Base-by-base conservation (phyloP, 768 basidiomycete species). In the Suillus spraguei region DNA sequence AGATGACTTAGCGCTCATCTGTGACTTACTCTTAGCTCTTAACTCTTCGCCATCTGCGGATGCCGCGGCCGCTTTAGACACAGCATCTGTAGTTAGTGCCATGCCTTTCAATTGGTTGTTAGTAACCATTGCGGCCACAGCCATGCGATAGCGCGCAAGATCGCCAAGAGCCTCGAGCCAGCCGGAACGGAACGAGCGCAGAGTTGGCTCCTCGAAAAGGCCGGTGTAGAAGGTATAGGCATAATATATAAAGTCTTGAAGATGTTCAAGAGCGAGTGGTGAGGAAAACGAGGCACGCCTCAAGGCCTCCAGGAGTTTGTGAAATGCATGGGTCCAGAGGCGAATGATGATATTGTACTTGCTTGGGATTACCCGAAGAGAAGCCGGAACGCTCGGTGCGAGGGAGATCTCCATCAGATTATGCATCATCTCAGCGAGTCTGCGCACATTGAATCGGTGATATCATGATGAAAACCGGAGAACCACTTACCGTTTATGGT, bases 101-200 rank as follows among this genome's bases (percentile, higher is more conserved):
- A 67, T 60, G 3, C 81, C 79, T 4, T 76, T 72, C 20, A 79
- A 77, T 5, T 82, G 71, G 39, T 78, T 81, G 33, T 83, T 82
- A 33, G 84, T 82, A 35, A 92, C 82, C 83, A 95, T 87, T 38
- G 88, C 89, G n/a, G 94, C 92, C n/a, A 98, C 92, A 1, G 91
- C 90, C 92, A 97, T 97, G 59, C 92, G 86, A 74, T 98, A 99
- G 41, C 96, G 83, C 0, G 97, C 95, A 36, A 99, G 83, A 76
- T 99, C 97, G 28, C 97, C 97, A 17, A 99, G 87, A 4, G 96
- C 94, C 74, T 99, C 97, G 59, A 99, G 85, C 97, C 97, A 99
- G 20, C 89, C 88, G 2, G 85, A 80, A 63, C 89, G 87, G 80
- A 94, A 97, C 8, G 78, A 74, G 2, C 74, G 77, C 52, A 99